A percentile compares a stretch with the other conserved stretches of the same genome.
Conservation (phyloP, 192 early-diverging fungal genomes). For the Backusella westeae region DNA sequence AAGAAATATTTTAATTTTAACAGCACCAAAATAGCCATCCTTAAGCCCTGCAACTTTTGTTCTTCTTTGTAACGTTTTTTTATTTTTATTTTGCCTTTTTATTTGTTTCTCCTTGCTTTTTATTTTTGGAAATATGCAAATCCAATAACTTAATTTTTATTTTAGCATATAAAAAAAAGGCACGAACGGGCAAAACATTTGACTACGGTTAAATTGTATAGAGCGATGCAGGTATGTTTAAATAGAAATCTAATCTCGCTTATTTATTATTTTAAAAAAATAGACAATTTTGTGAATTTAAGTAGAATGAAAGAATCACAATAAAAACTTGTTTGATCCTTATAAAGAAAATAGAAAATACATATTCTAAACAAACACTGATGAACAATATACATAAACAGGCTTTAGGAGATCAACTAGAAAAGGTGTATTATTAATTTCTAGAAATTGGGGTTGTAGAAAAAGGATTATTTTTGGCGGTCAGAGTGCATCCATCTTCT, state of each 20-base stretch:
- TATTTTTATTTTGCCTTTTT: not conserved
- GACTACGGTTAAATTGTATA: not conserved
- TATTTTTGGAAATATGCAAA: not conserved
- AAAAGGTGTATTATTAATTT: too few relatives aligned
- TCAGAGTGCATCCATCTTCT: too few relatives aligned
- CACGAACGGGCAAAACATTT: not conserved
- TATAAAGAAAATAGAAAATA: too few relatives aligned
- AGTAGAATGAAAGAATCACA: too few relatives aligned
- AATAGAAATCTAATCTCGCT: not conserved
- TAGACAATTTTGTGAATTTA: too few relatives aligned
- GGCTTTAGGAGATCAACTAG: too few relatives aligned
- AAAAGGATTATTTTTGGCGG: too few relatives aligned
- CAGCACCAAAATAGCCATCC: not conserved
- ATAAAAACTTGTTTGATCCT: too few relatives aligned
- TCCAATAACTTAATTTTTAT: not conserved
- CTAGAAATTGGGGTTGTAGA: too few relatives aligned
- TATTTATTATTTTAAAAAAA: too few relatives aligned
- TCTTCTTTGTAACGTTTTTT: not conserved
- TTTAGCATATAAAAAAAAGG: not conserved
- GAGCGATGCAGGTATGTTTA: not conserved
- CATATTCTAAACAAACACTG: too few relatives aligned
- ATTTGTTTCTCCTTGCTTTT: not conserved
- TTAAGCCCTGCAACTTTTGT: not conserved
- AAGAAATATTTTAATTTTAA: not conserved
- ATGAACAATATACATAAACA: too few relatives aligned